Percentiles rank a stretch among this genome's conserved stretches.
Evolutionary conservation across 495 filamentous ascomycete genomes (phyloP).

Genomic region (Neurospora sp.): DNA sequence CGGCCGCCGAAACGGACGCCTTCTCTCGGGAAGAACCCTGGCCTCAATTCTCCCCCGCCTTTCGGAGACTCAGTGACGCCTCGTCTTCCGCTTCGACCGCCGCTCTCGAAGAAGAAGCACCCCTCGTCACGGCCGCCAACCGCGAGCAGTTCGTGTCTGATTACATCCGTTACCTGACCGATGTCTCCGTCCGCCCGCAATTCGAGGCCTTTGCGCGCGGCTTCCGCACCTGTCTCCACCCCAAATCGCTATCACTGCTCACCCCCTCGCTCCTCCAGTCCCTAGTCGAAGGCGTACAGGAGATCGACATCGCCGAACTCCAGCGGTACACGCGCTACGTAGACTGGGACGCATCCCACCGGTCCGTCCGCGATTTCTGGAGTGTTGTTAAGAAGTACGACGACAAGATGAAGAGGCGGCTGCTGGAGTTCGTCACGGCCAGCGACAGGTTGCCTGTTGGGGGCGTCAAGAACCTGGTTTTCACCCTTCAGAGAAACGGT

Average conservation of each 20-base stretch:
- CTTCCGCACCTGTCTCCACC: conserved; percentile 68
- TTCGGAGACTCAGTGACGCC: neutral
- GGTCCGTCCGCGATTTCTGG: conserved; percentile 75
- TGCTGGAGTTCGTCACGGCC: conserved; percentile 92
- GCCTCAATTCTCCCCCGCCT: conserved; percentile 29
- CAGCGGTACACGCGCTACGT: conserved; percentile 63
- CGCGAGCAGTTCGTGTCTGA: conserved; percentile 71
- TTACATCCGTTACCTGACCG: conserved; percentile 78
- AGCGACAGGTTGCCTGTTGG: conserved; percentile 83
- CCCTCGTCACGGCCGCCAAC: conserved; percentile 65
- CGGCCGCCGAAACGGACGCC: neutral
- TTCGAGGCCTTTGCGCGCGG: conserved; percentile 71
- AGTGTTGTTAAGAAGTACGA: conserved; percentile 57
- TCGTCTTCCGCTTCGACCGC: conserved; percentile 17
- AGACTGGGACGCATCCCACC: conserved; percentile 60
- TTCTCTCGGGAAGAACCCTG: conserved; percentile 14
- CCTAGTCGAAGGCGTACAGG: conserved; percentile 70
- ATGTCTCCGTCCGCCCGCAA: conserved; percentile 66
- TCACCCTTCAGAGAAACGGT: conserved; percentile 73
- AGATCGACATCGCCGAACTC: conserved; percentile 65
- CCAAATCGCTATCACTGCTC: conserved; percentile 59
- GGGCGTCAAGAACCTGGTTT: conserved; percentile 68
- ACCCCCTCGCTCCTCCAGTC: conserved; percentile 59
- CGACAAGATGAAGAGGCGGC: conserved; percentile 53
- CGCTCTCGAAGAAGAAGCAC: conserved; percentile 36